Percentiles rank a stretch among this genome's conserved stretches.
phyloP scores from a whole-genome alignment of 176 grass and related monocot species.

The Eragrostis nindensis region DNA sequence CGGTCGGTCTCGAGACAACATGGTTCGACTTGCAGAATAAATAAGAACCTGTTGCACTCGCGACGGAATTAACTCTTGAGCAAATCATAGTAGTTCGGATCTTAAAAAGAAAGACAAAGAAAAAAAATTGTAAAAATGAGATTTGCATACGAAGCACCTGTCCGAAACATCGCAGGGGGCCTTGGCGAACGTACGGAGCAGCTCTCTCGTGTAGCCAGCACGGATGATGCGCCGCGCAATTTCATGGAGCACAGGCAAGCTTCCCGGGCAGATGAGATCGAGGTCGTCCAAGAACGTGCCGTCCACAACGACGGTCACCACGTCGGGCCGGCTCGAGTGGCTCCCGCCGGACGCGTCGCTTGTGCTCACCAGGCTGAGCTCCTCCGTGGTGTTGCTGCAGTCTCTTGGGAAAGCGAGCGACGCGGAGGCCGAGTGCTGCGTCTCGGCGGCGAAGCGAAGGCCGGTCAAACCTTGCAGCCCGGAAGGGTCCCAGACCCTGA shows the following conservation, averaged over 20 bases:
- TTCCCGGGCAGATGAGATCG: constrained; percentile 20
- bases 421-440: not conserved
- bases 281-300: constrained; percentile 7
- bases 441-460: constrained; percentile 13
- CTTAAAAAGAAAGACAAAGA: too few species aligned
- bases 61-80: not conserved
- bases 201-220: constrained; percentile 14
- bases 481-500: constrained; percentile 42
- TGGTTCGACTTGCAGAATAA: not conserved
- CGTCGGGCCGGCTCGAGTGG: not conserved
- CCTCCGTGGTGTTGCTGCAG: not conserved
- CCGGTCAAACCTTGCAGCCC: not conserved
- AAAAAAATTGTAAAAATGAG: too few species aligned
- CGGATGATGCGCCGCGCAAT: constrained; percentile 37
- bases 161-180: constrained; percentile 35
- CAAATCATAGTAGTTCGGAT: not conserved
- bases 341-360: constrained; percentile 5
- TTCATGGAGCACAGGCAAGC: constrained; percentile 33
- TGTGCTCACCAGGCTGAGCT: not conserved
- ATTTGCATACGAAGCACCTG: constrained; percentile 4
- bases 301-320: not conserved
- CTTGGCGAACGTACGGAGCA: constrained; percentile 26
- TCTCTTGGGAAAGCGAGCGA: constrained; percentile 7
- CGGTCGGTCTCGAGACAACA: not conserved
- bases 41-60: constrained; percentile 22